Conservation (phyloP, 164 flowering plant species). For the Paratinospora sagittata region DNA sequence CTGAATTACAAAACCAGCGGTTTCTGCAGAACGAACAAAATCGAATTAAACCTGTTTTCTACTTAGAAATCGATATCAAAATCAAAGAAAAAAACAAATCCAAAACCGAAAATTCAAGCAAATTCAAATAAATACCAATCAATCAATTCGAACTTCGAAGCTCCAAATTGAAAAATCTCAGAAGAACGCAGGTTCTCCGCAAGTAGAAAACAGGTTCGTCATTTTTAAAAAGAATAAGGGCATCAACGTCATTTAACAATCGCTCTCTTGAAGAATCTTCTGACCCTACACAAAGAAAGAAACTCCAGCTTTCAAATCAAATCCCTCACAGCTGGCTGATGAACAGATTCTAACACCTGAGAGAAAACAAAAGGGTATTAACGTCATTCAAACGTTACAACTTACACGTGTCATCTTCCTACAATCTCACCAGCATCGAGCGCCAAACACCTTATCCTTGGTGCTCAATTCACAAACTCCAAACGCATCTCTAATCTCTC, state of each 20-base stretch:
- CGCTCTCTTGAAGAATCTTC: too few relatives aligned
- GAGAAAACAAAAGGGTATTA: not conserved
- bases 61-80: not conserved
- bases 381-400: not conserved
- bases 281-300: not conserved
- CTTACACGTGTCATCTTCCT: not conserved
- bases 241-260: too few relatives aligned
- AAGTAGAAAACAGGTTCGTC: too few relatives aligned
- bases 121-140: too few relatives aligned
- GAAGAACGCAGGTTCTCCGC: not conserved
- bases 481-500: not conserved
- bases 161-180: not conserved
- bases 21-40: not conserved
- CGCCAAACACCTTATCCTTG: constrained; percentile 11
- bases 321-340: too few relatives aligned
- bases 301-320: not conserved
- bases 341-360: too few relatives aligned
- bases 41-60: too few relatives aligned
- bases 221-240: too few relatives aligned
- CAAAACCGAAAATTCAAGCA: too few relatives aligned
- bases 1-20: not conserved
- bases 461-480: not conserved
- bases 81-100: not conserved
- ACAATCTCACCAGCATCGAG: not conserved
- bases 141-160: too few relatives aligned